A percentile compares a stretch with the other conserved stretches of the same genome.
Evolutionary conservation across 371 early-diverging fungal genomes (phyloP).

Genomic region (Actinomortierella ambigua): DNA sequence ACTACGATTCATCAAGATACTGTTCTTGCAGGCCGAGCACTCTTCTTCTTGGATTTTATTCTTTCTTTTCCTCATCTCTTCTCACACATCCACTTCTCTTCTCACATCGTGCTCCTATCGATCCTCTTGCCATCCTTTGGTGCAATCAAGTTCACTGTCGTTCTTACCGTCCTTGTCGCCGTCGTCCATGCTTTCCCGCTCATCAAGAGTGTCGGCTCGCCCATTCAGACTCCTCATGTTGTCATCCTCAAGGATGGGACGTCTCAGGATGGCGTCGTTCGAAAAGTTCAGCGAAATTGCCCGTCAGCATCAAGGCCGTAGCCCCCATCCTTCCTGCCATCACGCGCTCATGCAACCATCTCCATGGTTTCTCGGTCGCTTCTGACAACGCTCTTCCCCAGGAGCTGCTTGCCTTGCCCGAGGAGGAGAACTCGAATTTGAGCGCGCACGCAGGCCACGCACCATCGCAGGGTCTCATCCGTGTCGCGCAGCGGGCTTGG

Average conservation of each 20-base stretch:
- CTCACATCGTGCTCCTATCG: no score
- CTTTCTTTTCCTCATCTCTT: no score
- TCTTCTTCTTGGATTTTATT: no score
- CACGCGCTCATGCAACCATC: constrained; percentile 1
- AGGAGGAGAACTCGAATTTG: background rate
- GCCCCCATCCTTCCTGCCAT: constrained; percentile 1
- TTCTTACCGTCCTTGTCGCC: constrained; percentile 8
- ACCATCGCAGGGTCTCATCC: background rate
- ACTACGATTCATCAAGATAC: no score
- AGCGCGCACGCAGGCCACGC: background rate
- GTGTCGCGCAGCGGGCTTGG: background rate
- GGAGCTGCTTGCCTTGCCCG: constrained; percentile 17
- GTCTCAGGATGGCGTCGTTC: constrained; percentile 1
- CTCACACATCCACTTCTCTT: no score
- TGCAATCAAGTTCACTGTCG: constrained; percentile 7
- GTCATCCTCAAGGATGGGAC: constrained; percentile 29
- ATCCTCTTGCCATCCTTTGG: no score
- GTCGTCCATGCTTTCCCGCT: constrained; percentile 10
- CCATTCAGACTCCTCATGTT: constrained; percentile 46
- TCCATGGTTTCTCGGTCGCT: constrained; percentile 4
- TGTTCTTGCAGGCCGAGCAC: no score
- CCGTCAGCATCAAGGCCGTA: background rate
- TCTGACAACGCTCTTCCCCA: constrained; percentile 2
- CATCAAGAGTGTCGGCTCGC: constrained; percentile 9
- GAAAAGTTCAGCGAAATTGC: constrained; percentile 29